Conservation (phyloP, 2,329 filamentous ascomycete genomes). For the Juglanconis sp. region DNA sequence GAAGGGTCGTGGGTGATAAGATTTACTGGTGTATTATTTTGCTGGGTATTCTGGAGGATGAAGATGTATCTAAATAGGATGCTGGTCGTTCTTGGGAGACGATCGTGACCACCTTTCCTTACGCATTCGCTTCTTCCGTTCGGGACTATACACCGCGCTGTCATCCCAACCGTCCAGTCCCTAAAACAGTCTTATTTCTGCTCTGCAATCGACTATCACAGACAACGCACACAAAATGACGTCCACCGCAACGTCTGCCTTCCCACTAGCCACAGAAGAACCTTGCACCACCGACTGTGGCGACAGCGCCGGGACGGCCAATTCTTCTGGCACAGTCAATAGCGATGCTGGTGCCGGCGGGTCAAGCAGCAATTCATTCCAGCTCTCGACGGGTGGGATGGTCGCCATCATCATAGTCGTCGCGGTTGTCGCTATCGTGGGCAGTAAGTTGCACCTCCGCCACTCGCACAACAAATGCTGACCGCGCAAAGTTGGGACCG, state of each 20-base stretch:
- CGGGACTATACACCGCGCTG: not conserved
- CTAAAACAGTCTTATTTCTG: not conserved
- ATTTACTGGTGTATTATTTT: not conserved
- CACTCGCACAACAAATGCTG: not conserved
- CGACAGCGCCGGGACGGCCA: conserved; percentile 28
- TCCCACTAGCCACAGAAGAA: conserved; percentile 42
- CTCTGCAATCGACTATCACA: not conserved
- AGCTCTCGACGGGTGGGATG: conserved; percentile 65
- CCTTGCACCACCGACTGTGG: conserved; percentile 33
- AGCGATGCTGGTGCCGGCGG: conserved; percentile 65
- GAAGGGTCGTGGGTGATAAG: not conserved
- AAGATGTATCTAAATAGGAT: conserved; percentile 15
- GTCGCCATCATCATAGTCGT: conserved; percentile 74
- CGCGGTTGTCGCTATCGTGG: conserved; percentile 62
- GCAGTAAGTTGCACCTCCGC: conserved; percentile 50
- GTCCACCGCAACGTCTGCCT: conserved; percentile 31
- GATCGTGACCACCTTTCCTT: not conserved
- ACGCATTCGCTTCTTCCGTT: conserved; percentile 3
- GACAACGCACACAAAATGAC: conserved; percentile 33
- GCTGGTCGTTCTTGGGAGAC: not conserved
- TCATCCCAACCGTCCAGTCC: not conserved
- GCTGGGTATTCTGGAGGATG: conserved; percentile 5
- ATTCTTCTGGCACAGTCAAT: conserved; percentile 34
- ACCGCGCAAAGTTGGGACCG: conserved; percentile 52
- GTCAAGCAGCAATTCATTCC: conserved; percentile 50